Evolutionary conservation across 495 filamentous ascomycete species (phyloP), one percentile per base, ranked within the genome.

Genomic region (Cercophora samala): DNA sequence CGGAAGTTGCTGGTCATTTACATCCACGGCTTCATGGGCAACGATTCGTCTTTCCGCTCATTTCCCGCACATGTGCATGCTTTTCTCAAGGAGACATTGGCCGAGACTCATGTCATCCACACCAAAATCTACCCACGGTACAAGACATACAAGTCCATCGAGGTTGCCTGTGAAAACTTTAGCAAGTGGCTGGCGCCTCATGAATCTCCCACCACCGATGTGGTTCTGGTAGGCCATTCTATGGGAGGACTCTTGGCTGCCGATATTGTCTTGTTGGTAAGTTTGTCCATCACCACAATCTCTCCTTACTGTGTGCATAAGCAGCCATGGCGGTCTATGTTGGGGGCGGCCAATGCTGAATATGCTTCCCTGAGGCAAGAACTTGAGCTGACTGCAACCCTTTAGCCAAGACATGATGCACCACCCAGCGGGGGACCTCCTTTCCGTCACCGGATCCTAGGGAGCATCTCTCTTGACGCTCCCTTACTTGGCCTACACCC

Each of bases 21-120:
- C 74, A 88, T 98, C 70, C 93, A 97, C 79, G 94, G 94, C 55
- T 97, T 97, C 80, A 91, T 93, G 86, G 94, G 94, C 26, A 89
- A 90, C 60, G 92, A 96, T 77, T 89, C 88, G 18, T 93, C 90
- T 68, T 98, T 98, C 71, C 88, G 89, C 66, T 89, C 88, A 26
- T 94, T 97, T 68, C 94, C 94, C 1, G 89, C 89, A 5, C 93
- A 98, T 77, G 84, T 97, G 0, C 94, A 98, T 78, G 85, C 87
- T 73, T 80, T 91, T 23, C 79, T 97, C 37, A 88, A 88, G n/a
- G 77, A 83, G 2, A 82, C 86, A 0, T 74, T 97, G 60, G 77
- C 78, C 53, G 87, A 92, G 22, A 90, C 86, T 9, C 92, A 97
- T 80, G 80, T 87, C 13, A 87, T 98, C 0, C 92, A 96, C 77